phyloP scores from a whole-genome alignment of 495 filamentous ascomycete genomes.

The Talaromyces nanjingensis region DNA sequence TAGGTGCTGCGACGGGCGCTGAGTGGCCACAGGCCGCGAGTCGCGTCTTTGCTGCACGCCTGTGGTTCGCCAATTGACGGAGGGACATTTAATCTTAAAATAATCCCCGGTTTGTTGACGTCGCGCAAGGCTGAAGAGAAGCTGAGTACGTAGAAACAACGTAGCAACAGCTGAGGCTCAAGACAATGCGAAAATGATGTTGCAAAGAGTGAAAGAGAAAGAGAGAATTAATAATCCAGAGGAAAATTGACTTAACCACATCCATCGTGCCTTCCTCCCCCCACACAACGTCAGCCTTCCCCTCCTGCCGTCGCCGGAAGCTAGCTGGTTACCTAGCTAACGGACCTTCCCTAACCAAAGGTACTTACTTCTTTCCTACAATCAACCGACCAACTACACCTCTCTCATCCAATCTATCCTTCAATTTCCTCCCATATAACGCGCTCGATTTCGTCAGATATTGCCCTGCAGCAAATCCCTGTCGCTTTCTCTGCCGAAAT shows the following conservation, averaged over 20 bases:
- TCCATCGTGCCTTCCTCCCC: background rate
- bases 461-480: background rate
- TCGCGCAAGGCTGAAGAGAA: slow-evolving; percentile 1
- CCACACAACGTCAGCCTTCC: background rate
- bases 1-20: background rate
- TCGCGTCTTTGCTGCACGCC: background rate
- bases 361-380: background rate
- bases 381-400: background rate
- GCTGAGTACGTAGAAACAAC: background rate
- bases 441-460: background rate
- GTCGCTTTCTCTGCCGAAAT: background rate
- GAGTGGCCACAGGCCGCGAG: background rate
- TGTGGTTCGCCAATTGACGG: slow-evolving; percentile 12
- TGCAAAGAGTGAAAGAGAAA: background rate
- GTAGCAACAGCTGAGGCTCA: slow-evolving; percentile 1
- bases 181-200: background rate
- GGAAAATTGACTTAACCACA: background rate
- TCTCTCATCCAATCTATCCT: background rate
- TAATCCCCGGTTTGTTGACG: slow-evolving; percentile 1
- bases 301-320: background rate
- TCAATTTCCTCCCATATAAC: background rate
- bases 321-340: background rate
- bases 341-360: background rate
- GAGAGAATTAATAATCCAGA: background rate
- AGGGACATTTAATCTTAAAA: slow-evolving; percentile 1